Base-by-base conservation (phyloP, 2,329 filamentous ascomycete species). In the Colletotrichum spinosum region DNA sequence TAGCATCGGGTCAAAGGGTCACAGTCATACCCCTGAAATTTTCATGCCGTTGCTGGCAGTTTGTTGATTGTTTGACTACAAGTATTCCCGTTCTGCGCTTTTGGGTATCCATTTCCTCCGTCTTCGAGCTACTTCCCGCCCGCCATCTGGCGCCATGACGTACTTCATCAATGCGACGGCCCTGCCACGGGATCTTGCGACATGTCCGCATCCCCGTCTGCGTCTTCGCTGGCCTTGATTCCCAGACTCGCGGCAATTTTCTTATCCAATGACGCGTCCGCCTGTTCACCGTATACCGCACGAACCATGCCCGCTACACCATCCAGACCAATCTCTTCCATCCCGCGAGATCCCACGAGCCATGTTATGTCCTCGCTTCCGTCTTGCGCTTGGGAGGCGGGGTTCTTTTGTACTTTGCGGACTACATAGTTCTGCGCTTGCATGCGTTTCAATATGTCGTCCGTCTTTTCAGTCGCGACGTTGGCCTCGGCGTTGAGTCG, bases 381-480 rank as follows among this genome's bases (percentile, higher is more conserved):
- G 1, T 88, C 88, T 37, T 81, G 71, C 5, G 79, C 78, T 44
- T 81, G 71, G 8, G 77, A 78, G 75, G 73, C 75, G 63, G 78
- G 76, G 11, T 82, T 81, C 49, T 80, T 86, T 70, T 97, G 94
- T 17, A 89, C 85, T 54, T 90, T 85, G 69, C 88, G 91, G 41
- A 94, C 83, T 3, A 99, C 81, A 73, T 99, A 99, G 0, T 92
- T 92, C 58, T 98, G 94, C 69, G 86, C 90, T 69, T 90, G 86
- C 81, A 98, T 90, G 55, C 87, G 86, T 70, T 90, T 87, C 11
- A 98, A 79, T 3, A 95, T 81, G 56, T 88, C 84, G 7, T 97
- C 92, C 1, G 92, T 97, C 72, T 88, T 92, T 48, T 92, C 90
- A 61, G 90, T 79, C 0, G 92, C 91, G 2, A 94, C 90, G 68